Percentiles rank a stretch among this genome's conserved stretches.
phyloP scores from a whole-genome alignment of 2,329 filamentous ascomycete genomes.

The Pseudogymnoascus sp. region DNA sequence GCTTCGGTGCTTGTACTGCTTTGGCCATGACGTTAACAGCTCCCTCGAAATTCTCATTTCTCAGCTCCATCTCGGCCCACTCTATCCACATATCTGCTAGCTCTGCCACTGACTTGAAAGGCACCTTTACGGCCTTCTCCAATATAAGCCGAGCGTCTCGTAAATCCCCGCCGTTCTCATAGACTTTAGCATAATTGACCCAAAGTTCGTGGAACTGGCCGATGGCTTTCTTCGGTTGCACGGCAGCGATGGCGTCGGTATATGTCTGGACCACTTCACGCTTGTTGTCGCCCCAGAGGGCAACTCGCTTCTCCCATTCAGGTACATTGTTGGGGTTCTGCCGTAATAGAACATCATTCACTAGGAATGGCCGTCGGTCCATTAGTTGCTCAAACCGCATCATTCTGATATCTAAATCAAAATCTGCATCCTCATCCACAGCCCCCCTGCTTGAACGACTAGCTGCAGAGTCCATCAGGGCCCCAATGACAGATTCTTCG shows the following conservation, averaged over 20 bases:
- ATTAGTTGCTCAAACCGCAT: conserved; percentile 97
- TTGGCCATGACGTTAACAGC: conserved; percentile 96
- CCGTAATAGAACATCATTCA: conserved; percentile 89
- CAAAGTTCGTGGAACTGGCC: conserved; percentile 92
- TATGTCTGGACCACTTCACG: conserved; percentile 89
- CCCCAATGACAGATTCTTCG: conserved; percentile 88
- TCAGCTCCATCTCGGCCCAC: conserved; percentile 97
- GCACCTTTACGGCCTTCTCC: conserved; percentile 96
- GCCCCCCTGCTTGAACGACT: conserved; percentile 69
- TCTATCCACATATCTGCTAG: conserved; percentile 98
- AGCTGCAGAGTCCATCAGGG: conserved; percentile 82
- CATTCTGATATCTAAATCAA: conserved; percentile 94
- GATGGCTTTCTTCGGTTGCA: conserved; percentile 87
- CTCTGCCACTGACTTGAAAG: conserved; percentile 95
- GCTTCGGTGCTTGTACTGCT: conserved; percentile 90
- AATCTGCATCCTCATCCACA: conserved; percentile 75
- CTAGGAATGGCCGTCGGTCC: conserved; percentile 89
- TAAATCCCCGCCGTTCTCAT: conserved; percentile 79
- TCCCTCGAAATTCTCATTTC: conserved; percentile 91
- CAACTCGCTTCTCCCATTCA: conserved; percentile 97
- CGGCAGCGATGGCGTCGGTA: conserved; percentile 84
- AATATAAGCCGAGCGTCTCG: conserved; percentile 83
- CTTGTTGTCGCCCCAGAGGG: conserved; percentile 89
- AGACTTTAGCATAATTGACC: conserved; percentile 95
- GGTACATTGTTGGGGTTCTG: conserved; percentile 95